A percentile compares a stretch with the other conserved stretches of the same genome.
phyloP scores from a whole-genome alignment of 179 eudicot genomes.

The Pouteria campechiana region DNA sequence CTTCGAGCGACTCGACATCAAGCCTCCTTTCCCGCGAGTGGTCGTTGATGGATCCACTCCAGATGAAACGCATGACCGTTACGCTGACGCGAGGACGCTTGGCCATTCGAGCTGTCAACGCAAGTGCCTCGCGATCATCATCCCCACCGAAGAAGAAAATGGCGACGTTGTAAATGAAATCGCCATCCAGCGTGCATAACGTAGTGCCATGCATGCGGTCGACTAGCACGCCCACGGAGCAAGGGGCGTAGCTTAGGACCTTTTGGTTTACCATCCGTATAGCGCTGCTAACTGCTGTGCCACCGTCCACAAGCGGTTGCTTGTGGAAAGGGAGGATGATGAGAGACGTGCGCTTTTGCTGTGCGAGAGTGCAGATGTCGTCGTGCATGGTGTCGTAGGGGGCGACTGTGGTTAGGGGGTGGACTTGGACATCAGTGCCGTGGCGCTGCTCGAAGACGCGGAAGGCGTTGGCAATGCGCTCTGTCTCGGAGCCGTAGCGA shows the following conservation, averaged over 20 bases:
- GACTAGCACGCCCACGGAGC: constrained; percentile 3
- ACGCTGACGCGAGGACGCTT: constrained; percentile 6
- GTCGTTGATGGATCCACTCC: background rate
- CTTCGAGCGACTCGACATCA: constrained; percentile 12
- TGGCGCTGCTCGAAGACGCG: background rate
- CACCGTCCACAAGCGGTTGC: constrained; percentile 4
- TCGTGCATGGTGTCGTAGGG: constrained; percentile 10
- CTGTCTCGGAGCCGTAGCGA: background rate
- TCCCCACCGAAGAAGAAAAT: constrained; percentile 38
- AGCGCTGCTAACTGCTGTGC: background rate
- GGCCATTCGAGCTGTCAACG: constrained; percentile 26
- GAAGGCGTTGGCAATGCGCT: constrained; percentile 1
- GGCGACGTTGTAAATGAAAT: no score
- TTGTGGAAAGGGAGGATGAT: constrained; percentile 7
- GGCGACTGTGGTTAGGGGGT: constrained; percentile 2
- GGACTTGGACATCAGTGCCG: constrained; percentile 1
- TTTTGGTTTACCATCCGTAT: background rate
- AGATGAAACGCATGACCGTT: constrained; percentile 17
- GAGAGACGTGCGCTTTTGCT: background rate
- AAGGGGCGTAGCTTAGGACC: background rate
- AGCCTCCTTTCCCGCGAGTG: background rate
- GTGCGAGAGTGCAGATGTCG: constrained; percentile 4
- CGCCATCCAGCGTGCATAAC: no score
- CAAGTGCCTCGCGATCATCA: constrained; percentile 41
- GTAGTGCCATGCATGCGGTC: no score